Conservation (phyloP, 2,329 filamentous ascomycete genomes). For the Blumeria graminis region DNA sequence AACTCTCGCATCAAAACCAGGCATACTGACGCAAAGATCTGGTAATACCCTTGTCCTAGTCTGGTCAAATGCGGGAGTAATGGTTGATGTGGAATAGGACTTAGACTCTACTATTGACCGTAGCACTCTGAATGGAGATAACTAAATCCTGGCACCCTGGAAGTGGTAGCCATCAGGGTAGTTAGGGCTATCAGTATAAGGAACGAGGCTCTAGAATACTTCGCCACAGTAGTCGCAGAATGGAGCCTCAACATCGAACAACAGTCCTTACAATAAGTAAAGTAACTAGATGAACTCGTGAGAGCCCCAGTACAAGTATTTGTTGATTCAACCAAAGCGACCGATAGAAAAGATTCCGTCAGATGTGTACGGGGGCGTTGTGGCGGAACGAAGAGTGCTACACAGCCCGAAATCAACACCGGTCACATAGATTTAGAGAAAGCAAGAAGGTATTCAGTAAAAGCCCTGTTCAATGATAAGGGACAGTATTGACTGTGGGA, state of each 20-base stretch:
- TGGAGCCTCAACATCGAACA: too few species aligned
- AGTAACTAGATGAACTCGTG: too few species aligned
- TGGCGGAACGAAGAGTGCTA: neutral
- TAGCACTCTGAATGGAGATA: too few species aligned
- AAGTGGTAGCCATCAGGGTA: too few species aligned
- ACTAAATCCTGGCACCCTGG: too few species aligned
- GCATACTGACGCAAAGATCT: neutral
- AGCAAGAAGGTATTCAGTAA: neutral
- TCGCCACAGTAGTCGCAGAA: too few species aligned
- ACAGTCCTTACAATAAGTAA: too few species aligned
- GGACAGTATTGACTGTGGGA: neutral
- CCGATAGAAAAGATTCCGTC: neutral
- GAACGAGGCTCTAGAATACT: too few species aligned
- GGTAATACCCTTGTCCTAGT: neutral
- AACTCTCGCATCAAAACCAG: neutral
- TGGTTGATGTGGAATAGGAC: neutral
- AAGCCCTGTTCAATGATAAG: too few species aligned
- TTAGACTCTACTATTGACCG: too few species aligned
- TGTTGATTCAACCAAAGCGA: neutral
- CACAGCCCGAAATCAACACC: neutral
- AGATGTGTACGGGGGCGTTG: neutral
- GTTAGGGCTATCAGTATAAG: too few species aligned
- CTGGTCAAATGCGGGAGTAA: neutral
- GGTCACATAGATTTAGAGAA: neutral
- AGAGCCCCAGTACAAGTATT: neutral